Conservation (phyloP, 1,284 basidiomycete genomes). For the Pulveroboletus ridleyi region DNA sequence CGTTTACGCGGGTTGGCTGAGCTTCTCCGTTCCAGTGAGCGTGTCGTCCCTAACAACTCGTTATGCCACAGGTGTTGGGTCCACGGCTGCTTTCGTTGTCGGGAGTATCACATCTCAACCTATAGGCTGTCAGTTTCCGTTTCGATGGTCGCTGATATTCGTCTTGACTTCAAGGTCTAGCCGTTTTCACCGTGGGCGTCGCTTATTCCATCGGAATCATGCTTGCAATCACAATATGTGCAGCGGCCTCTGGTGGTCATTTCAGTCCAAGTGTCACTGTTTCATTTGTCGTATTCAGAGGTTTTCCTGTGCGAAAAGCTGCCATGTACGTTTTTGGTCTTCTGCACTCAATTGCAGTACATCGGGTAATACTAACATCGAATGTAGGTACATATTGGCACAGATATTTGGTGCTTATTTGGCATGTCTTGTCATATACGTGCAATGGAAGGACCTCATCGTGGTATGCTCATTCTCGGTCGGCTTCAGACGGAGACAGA, state of each 20-base stretch:
- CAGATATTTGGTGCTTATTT: slow-evolving; percentile 71
- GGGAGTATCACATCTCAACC: slow-evolving; percentile 52
- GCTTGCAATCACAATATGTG: slow-evolving; percentile 60
- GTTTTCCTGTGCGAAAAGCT: slow-evolving; percentile 62
- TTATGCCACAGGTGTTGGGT: slow-evolving; percentile 55
- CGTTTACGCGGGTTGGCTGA: slow-evolving; percentile 57
- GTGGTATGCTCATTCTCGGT: slow-evolving; percentile 33
- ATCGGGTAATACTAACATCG: slow-evolving; percentile 11
- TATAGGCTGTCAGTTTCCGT: slow-evolving; percentile 54
- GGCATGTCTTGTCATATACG: slow-evolving; percentile 63
- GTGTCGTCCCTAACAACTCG: not conserved
- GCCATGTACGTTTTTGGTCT: slow-evolving; percentile 44
- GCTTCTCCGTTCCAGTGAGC: not conserved
- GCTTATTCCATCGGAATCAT: slow-evolving; percentile 70
- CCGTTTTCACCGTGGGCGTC: slow-evolving; percentile 64
- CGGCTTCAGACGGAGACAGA: not conserved
- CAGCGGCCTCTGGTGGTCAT: slow-evolving; percentile 66
- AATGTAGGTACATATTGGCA: slow-evolving; percentile 61
- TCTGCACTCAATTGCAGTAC: not conserved
- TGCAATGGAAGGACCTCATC: slow-evolving; percentile 64
- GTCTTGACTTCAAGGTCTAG: slow-evolving; percentile 41
- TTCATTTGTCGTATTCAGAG: slow-evolving; percentile 54
- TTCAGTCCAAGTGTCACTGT: slow-evolving; percentile 71
- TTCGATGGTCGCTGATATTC: not conserved
- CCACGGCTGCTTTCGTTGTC: slow-evolving; percentile 59